Base-by-base conservation (phyloP, 2,329 filamentous ascomycete species). In the Aureobasidium sp. region DNA sequence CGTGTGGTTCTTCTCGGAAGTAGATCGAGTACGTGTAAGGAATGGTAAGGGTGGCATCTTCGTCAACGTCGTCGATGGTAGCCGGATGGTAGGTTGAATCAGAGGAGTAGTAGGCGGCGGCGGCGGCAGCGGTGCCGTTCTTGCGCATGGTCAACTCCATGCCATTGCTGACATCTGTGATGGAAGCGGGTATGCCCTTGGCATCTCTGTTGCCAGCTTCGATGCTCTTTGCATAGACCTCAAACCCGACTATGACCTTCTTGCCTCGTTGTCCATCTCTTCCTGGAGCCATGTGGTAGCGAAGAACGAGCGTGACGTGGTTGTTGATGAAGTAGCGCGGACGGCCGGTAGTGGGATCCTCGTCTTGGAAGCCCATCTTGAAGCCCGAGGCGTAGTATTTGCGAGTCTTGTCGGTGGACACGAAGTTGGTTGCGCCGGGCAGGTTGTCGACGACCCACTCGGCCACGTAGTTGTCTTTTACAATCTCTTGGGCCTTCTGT, bases 361-460 rank as follows among this genome's bases (percentile, higher is more conserved):
- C 79, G 65, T 92, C 89, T 67, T 85, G 85, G 68, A 89, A 91
- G 7, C 91, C 91, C 62, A 96, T 80, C 75, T 94, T 95, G 80
- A 96, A 96, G 1, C 91, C 91, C 1, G 90, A 86, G 14, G 90
- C 89, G 72, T 96, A 96, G 78, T 96, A 95, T 74, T 92, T 95
- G 69, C 85, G 82, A 50, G 83, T 85, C 76, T 91, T 91, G 74
- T 95, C 91, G 39, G 90, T 87, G 0, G 89, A 93, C 31, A 94
- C 88, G 70, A 95, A 95, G 72, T 87, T 92, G 9, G 91, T 95
- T 39, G 91, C 91, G 7, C 91, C 91, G 1, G 91, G 91, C 11
- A 96, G 80, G 69, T 96, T 96, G 74, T 96, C 91, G 66, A 94
- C 88, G 67, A 96, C 95, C 91, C 91, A 96, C 74, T 96, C 91